Base-by-base conservation (phyloP, 805 yeast species). In the Torulaspora quercuum region DNA sequence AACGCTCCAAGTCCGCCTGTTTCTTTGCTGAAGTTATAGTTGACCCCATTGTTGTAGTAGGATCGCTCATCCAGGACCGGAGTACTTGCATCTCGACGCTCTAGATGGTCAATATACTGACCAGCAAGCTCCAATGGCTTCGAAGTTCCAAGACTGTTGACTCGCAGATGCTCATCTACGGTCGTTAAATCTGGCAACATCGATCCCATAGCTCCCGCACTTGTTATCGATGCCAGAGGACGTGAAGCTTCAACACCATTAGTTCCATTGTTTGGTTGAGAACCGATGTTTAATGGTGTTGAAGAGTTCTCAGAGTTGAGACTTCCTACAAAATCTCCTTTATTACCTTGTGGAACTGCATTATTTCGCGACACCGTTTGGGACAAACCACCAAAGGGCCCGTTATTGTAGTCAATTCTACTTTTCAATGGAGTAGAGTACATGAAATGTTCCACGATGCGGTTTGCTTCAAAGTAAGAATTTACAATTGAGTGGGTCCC, bases 1-100 rank as follows among this genome's bases (percentile, higher is more conserved):
- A 79, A 80, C 1, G 72, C 59, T 4, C 72, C 70, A 23, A 68
- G 46, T 0, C 70, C 70, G 14, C 66, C 68, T 2, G 61, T 52
- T 6, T 65, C 68, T 46, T 71, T 75, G 44, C 75, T 78, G 57
- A 76, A 84, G 52, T 78, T 81, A 53, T 84, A 88, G 44, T 80
- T 70, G 35, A 78, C 78, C 32, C 82, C 75, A 47, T 73, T 72
- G 26, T 78, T 76, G 31, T 75, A 65, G 41, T 63, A 65, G 0
- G 66, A 57, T 29, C 64, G 57, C 42, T 65, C 67, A 68, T 83
- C 67, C 63, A 75, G 52, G 64, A 78, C 40, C 62, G 75, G 52
- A 67, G 89, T 41, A 63, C 70, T 68, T 58, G 75, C 60, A 73
- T 78, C 70, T 68, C 84, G 57, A 63, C 75, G 51, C 61, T 75